Evolutionary conservation across 108 stramenopile genomes (phyloP), one percentile per base, ranked within the genome.

Genomic region (Cyclotella sp.): DNA sequence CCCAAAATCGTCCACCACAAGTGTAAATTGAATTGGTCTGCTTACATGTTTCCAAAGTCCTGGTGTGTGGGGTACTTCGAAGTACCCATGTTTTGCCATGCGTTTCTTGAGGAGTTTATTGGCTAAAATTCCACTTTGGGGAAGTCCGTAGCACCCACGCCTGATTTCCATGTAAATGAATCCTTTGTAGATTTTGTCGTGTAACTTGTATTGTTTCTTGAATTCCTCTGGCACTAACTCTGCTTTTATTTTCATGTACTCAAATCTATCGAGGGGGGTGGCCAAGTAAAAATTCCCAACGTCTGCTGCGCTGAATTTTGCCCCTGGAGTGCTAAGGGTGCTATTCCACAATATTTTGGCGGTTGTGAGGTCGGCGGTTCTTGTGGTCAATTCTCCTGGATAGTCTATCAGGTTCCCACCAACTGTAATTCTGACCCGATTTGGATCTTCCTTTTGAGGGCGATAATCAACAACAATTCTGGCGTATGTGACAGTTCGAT

Each of bases 271-370:
- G 40, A 87, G 65, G 0, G 76, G 80, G 4, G 81, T 87, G 44
- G 54, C 47, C 27, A 87, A 70, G 58, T 84, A 87, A 57, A 77
- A 82, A 44, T 80, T 30, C 61, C 19, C 29, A 29, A 54, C 53
- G n/a, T 54, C 53, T 18, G 53, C 53, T 18, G 15, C 11, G 11
- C 15, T 8, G n/a, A n/a, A 54, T 54, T 54, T 21, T 16, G n/a
- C 53, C 15, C 53, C 53, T 8, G 53, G 53, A 14, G 75, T 80
- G 73, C 76, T 78, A 52, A 85, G 11, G 19, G 79, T 76, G 26
- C 79, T 66, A 41, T 79, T 85, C 44, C 44, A 45, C 13, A 45
- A 13, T 9, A 45, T n/a, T 19, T 54, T 54, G 8, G 53, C 15
- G 8, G 53, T 19, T 9, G 29, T 61, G 29, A 61, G 9, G 19